phyloP scores from a whole-genome alignment of 1,139 yeast genomes.

The Diutina rugosa region DNA sequence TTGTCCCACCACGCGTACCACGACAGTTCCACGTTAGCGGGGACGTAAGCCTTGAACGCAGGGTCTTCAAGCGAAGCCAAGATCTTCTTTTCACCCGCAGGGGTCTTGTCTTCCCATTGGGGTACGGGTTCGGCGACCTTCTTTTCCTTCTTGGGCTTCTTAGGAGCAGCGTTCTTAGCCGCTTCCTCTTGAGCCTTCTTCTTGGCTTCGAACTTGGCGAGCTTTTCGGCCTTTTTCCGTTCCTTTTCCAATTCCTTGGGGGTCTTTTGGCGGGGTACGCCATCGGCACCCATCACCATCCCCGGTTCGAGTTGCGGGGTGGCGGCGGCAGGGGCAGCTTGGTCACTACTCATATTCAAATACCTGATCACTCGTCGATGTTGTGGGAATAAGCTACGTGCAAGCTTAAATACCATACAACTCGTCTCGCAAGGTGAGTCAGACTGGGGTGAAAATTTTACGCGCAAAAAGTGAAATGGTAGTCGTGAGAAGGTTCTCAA shows the following conservation, averaged over 20 bases:
- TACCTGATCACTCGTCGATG: neutral
- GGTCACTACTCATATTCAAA: neutral
- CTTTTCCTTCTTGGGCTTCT: constrained; percentile 63
- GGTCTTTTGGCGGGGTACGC: constrained; percentile 26
- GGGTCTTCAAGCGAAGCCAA: constrained; percentile 82
- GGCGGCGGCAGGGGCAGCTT: neutral
- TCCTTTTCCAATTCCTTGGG: constrained; percentile 83
- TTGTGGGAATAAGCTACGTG: neutral
- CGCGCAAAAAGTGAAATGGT: neutral
- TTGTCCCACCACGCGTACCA: constrained; percentile 98
- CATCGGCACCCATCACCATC: neutral
- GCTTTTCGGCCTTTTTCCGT: constrained; percentile 90
- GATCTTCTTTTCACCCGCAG: constrained; percentile 82
- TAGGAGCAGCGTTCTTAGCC: constrained; percentile 27
- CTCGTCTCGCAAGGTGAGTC: neutral
- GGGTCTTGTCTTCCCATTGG: constrained; percentile 71
- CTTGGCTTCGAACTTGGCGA: constrained; percentile 90
- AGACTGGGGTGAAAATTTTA: neutral
- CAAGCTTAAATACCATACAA: constrained; percentile 1
- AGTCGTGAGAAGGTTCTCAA: neutral
- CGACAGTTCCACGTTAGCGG: constrained; percentile 85
- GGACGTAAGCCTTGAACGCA: constrained; percentile 86
- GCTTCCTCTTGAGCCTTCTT: constrained; percentile 62
- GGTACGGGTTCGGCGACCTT: constrained; percentile 55
- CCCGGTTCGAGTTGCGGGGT: neutral